Conservation (phyloP, 2,329 filamentous ascomycete genomes). For the Alternaria brassicae region DNA sequence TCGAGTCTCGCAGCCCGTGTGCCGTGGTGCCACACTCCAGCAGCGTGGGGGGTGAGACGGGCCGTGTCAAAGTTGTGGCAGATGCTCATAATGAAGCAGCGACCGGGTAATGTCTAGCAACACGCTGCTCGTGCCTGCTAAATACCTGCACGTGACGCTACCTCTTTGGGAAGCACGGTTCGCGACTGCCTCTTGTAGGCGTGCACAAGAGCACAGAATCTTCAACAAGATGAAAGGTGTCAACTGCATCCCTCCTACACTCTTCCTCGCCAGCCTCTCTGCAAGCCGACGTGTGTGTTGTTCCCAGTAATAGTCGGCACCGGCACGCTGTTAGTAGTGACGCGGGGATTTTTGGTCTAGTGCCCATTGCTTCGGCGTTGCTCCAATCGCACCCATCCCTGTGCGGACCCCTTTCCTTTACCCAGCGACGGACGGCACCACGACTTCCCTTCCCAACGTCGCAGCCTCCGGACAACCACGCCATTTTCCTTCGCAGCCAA, state of each 20-base stretch:
- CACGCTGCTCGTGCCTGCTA: slow-evolving; percentile 17
- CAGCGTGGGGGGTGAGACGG: neutral
- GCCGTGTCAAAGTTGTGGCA: neutral
- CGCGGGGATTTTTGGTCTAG: slow-evolving; percentile 45
- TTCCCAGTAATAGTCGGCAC: slow-evolving; percentile 10
- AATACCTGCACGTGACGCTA: slow-evolving; percentile 40
- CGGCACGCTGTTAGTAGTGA: slow-evolving; percentile 19
- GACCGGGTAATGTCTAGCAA: slow-evolving; percentile 4
- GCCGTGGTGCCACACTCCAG: slow-evolving; percentile 23
- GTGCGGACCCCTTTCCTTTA: slow-evolving; percentile 50
- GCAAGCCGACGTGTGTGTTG: slow-evolving; percentile 1
- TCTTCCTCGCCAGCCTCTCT: slow-evolving; percentile 1
- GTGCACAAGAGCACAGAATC: slow-evolving; percentile 24
- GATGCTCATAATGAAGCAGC: neutral
- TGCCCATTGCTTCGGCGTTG: slow-evolving; percentile 43
- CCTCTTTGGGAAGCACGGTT: slow-evolving; percentile 30
- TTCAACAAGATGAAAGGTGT: slow-evolving; percentile 22
- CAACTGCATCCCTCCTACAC: slow-evolving; percentile 31
- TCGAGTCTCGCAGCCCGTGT: slow-evolving; percentile 13
- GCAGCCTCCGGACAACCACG: slow-evolving; percentile 40
- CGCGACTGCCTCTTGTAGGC: slow-evolving; percentile 31
- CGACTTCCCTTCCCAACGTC: slow-evolving; percentile 45
- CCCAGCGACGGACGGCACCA: slow-evolving; percentile 41
- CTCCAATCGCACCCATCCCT: slow-evolving; percentile 42
- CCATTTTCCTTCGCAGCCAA: slow-evolving; percentile 35